Evolutionary conservation across 192 early-diverging fungal genomes (phyloP), one percentile per base, ranked within the genome.

Genomic region (Coemansia sp.): DNA sequence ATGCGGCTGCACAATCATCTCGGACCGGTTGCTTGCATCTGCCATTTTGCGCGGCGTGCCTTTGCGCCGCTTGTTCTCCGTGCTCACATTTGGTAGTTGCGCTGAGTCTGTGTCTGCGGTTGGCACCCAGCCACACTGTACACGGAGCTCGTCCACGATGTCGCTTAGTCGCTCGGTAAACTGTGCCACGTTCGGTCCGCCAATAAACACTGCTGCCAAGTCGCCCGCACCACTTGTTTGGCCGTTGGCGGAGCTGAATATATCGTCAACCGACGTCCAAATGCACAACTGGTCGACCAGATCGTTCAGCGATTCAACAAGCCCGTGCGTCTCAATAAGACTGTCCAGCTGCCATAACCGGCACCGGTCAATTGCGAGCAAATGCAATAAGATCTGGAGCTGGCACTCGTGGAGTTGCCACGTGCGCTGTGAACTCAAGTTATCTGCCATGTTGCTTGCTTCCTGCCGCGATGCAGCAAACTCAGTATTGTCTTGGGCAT

Each of bases 81-180:
- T n/a, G 34, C 25, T 3, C 17, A 26, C 8, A 40, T 64, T 46
- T 8, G n/a, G 8, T 25, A 20, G 26, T 23, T 19, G 14, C 36
- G 31, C 10, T 14, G 63, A 31, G 14, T 36, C 14, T 19, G 36
- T 51, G 21, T 7, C 50, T 26, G 22, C 46, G 12, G 61, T 58
- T 9, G 77, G 78, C 19, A 81, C 59, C 78, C 78, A 81, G 2
- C 78, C 78, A 22, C 78, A 81, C 25, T 81, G 78, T 23, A 68
- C 26, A 9, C 78, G 72, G 66, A 81, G 62, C 56, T 81, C 78
- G 49, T 81, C 72, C 14, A 81, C 64, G 12, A 71, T 62, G 15
- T 75, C 72, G 15, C 57, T 25, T 25, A 81, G 52, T 6, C 51
- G 26, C 36, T 31, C 34, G 3, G 60, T 56, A 53, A 75, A 81